These are phyloP conservation scores for Sinapis alba DNA, from an alignment of 441 rosid genomes.

Conservation along the genomic window DNA sequence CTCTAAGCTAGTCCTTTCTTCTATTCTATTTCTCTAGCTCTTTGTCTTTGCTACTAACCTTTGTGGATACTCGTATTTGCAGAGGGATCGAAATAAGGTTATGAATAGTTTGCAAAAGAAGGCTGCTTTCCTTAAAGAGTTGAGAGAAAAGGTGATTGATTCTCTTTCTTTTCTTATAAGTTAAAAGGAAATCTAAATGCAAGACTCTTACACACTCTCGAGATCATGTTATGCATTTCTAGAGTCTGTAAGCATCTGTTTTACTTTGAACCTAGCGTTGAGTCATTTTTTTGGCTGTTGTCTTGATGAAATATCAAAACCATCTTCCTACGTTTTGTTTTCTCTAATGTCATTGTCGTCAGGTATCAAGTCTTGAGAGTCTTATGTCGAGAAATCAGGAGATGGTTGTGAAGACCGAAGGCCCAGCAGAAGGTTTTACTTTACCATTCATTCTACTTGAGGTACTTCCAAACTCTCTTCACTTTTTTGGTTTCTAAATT, in stretches of 20 bases:
- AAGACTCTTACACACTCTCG: conserved; percentile 34
- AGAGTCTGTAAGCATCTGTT: neutral
- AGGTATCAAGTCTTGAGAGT: conserved; percentile 56
- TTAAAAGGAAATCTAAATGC: neutral
- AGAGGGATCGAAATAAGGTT: conserved; percentile 42
- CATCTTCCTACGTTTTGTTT: conserved; percentile 19
- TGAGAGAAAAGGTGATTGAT: conserved; percentile 54
- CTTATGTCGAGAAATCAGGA: conserved; percentile 49
- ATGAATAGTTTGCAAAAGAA: conserved; percentile 49
- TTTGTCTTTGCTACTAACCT: neutral
- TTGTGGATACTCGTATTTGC: conserved; percentile 19
- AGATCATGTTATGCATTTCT: conserved; percentile 6
- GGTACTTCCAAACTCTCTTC: conserved; percentile 40
- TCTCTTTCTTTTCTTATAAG: conserved; percentile 27
- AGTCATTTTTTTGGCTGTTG: neutral
- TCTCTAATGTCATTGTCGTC: neutral
- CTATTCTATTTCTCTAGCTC: neutral
- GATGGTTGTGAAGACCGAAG: conserved; percentile 42
- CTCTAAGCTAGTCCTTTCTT: neutral
- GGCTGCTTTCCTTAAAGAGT: conserved; percentile 55
- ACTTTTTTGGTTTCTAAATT: neutral
- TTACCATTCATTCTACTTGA: conserved; percentile 62
- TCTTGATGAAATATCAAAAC: neutral
- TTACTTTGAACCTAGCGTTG: neutral
- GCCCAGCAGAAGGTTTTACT: conserved; percentile 52